phyloP scores from a whole-genome alignment of 2,329 filamentous ascomycete genomes.

The Epichloe aotearoae region DNA sequence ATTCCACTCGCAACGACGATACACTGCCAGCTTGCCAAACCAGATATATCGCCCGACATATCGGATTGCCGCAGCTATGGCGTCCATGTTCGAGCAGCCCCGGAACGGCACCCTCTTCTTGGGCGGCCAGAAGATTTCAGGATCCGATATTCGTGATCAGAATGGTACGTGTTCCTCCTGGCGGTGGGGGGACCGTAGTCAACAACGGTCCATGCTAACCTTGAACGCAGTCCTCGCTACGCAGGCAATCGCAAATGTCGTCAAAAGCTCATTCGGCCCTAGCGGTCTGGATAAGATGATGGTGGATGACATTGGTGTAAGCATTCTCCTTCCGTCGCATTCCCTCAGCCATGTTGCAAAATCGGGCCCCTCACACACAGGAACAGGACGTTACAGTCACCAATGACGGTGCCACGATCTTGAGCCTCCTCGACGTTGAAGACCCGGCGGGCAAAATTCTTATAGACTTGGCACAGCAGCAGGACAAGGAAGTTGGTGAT shows the following conservation, averaged over 20 bases:
- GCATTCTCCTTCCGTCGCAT: slow-evolving; percentile 15
- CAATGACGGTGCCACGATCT: slow-evolving; percentile 95
- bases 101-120: slow-evolving; percentile 94
- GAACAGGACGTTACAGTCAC: slow-evolving; percentile 88
- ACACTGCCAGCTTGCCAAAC: slow-evolving; percentile 4
- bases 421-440: slow-evolving; percentile 89
- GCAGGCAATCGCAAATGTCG: slow-evolving; percentile 94
- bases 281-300: slow-evolving; percentile 99
- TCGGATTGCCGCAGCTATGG: slow-evolving; percentile 44
- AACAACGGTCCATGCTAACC: slow-evolving; percentile 3
- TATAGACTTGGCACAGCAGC: slow-evolving; percentile 93
- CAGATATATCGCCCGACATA: slow-evolving; percentile 3
- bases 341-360: not conserved
- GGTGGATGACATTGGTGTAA: slow-evolving; percentile 96
- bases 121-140: slow-evolving; percentile 93
- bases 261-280: slow-evolving; percentile 96
- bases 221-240: slow-evolving; percentile 64
- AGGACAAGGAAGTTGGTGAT: slow-evolving; percentile 98
- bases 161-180: slow-evolving; percentile 49
- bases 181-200: not conserved
- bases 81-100: slow-evolving; percentile 90
- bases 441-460: slow-evolving; percentile 97
- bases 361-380: not conserved
- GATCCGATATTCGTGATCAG: slow-evolving; percentile 91
- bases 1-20: slow-evolving; percentile 1